phyloP scores from a whole-genome alignment of 1,284 basidiomycete genomes.

The Ustilago trichophora region DNA sequence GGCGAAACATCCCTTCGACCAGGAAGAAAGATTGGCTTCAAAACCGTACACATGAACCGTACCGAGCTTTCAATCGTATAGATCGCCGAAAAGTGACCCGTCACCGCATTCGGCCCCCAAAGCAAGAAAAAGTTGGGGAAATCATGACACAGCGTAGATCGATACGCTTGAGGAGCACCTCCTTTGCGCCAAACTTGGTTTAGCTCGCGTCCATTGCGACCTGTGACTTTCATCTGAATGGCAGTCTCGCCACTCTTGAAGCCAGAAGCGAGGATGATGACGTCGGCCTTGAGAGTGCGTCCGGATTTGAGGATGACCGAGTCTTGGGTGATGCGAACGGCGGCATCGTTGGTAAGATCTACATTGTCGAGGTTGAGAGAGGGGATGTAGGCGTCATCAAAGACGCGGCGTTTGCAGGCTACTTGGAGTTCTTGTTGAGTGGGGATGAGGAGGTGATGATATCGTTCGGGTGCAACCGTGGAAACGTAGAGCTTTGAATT shows the following conservation, averaged over 20 bases:
- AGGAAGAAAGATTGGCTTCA: conserved; percentile 23
- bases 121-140: conserved; percentile 53
- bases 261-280: conserved; percentile 41
- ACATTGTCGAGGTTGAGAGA: conserved; percentile 36
- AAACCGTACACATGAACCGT: conserved; percentile 17
- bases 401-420: conserved; percentile 51
- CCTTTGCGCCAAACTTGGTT: conserved; percentile 33
- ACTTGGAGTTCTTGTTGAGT: conserved; percentile 35
- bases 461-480: conserved; percentile 47
- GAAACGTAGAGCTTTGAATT: conserved; percentile 33
- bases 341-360: conserved; percentile 29
- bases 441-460: conserved; percentile 54
- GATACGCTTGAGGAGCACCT: conserved; percentile 42
- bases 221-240: conserved; percentile 32
- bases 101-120: conserved; percentile 48
- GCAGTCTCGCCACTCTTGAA: conserved; percentile 38
- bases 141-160: conserved; percentile 33
- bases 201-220: conserved; percentile 29
- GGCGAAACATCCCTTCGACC: not conserved
- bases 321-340: conserved; percentile 27
- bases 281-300: conserved; percentile 34
- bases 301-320: conserved; percentile 34
- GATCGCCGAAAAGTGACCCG: conserved; percentile 46
- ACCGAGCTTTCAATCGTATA: conserved; percentile 32
- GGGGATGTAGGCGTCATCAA: conserved; percentile 46